Evolutionary conservation across 176 grass and related monocot genomes (phyloP).

Genomic region (Leersia perrieri): DNA sequence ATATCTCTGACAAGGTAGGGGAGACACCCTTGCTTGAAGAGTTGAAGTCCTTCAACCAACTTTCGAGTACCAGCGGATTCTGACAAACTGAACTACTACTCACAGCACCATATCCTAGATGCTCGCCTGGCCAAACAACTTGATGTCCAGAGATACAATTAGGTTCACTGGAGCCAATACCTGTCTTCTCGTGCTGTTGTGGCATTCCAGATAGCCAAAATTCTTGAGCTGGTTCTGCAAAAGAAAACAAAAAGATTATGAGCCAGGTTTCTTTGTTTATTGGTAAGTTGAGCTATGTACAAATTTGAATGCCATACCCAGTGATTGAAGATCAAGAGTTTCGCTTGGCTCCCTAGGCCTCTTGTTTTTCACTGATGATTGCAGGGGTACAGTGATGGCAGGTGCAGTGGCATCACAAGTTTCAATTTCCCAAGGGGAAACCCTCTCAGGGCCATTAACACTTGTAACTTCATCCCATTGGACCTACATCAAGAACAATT

Average conservation of each 20-base stretch:
- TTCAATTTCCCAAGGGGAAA: constrained; percentile 94
- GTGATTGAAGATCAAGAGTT: constrained; percentile 29
- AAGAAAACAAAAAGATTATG: background rate
- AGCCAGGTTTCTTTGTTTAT: background rate
- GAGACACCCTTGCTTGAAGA: constrained; percentile 29
- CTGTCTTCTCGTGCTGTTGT: constrained; percentile 42
- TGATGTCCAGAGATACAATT: constrained; percentile 45
- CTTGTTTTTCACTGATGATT: constrained; percentile 56
- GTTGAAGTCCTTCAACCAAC: constrained; percentile 55
- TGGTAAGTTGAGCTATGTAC: background rate
- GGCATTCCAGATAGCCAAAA: constrained; percentile 55
- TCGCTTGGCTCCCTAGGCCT: constrained; percentile 52
- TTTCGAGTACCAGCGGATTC: constrained; percentile 34
- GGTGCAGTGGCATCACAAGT: constrained; percentile 48
- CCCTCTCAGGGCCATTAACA: constrained; percentile 64
- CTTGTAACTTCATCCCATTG: constrained; percentile 85
- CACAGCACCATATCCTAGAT: constrained; percentile 22
- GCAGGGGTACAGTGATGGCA: constrained; percentile 43
- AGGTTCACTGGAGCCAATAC: constrained; percentile 29
- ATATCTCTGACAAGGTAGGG: constrained; percentile 46
- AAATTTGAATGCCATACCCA: constrained; percentile 31
- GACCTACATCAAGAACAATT: constrained; percentile 46
- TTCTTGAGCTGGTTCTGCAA: constrained; percentile 46
- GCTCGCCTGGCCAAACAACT: constrained; percentile 43
- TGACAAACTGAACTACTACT: constrained; percentile 40